Conservation (phyloP, 257 asterid species). For the Solanum raphanifolium region DNA sequence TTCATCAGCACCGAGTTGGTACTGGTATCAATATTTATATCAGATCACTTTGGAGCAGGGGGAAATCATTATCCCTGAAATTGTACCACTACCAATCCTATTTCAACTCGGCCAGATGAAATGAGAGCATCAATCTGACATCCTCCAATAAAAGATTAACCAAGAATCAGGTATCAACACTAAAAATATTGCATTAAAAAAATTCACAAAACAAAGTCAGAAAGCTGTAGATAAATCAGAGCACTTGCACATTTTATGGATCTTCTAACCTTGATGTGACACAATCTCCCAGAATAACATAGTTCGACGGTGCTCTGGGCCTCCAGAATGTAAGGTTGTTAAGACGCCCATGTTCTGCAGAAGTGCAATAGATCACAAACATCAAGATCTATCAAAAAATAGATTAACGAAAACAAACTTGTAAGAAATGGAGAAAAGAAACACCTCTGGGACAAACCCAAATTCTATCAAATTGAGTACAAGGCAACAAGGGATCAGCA, state of each 20-base stretch:
- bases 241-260: background rate
- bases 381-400: background rate
- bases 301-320: constrained; percentile 95
- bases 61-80: background rate
- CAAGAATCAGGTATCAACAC: background rate
- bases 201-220: background rate
- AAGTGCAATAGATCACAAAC: constrained; percentile 13
- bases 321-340: constrained; percentile 96
- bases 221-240: background rate
- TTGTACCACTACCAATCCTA: background rate
- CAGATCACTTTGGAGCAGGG: background rate
- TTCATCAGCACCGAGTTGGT: background rate
- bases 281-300: constrained; percentile 91
- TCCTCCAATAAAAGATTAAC: background rate
- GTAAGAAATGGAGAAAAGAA: constrained; percentile 2
- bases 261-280: constrained; percentile 77
- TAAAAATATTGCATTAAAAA: background rate
- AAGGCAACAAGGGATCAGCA: constrained; percentile 80
- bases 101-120: background rate
- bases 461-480: constrained; percentile 79
- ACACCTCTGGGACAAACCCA: constrained; percentile 95
- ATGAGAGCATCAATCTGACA: background rate
- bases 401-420: background rate
- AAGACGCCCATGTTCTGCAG: constrained; percentile 64
- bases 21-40: background rate